These are phyloP conservation scores for Xerocomellus chrysenteron DNA, from an alignment of 768 basidiomycete genomes.

Conservation along the genomic window DNA sequence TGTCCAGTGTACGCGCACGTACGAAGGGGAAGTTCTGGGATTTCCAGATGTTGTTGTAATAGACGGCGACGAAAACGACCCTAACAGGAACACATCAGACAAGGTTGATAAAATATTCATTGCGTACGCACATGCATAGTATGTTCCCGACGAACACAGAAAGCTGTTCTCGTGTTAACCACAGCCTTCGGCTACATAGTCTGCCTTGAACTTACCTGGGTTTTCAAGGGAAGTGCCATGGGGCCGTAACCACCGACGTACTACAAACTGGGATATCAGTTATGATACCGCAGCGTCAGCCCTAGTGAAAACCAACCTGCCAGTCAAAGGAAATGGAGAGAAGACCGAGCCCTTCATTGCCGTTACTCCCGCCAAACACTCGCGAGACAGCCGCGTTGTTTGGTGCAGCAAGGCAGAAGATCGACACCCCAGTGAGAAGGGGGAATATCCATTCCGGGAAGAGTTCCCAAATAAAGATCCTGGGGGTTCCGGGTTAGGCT, in stretches of 20 bases:
- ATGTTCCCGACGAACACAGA: constrained; percentile 49
- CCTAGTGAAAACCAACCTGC: constrained; percentile 41
- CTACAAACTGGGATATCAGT: constrained; percentile 3
- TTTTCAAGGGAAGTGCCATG: constrained; percentile 52
- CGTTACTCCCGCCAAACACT: constrained; percentile 61
- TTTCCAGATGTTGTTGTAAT: constrained; percentile 54
- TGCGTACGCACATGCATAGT: constrained; percentile 46
- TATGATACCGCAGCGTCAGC: not conserved
- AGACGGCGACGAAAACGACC: constrained; percentile 36
- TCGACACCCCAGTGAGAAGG: constrained; percentile 57
- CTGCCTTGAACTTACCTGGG: constrained; percentile 34
- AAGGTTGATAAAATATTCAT: not conserved
- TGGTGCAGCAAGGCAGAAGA: constrained; percentile 57
- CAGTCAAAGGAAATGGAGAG: constrained; percentile 62
- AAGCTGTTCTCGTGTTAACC: constrained; percentile 23
- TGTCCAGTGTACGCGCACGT: constrained; percentile 26
- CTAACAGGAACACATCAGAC: constrained; percentile 12
- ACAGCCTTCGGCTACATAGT: not conserved
- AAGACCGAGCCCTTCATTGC: constrained; percentile 61
- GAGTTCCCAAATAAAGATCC: constrained; percentile 34
- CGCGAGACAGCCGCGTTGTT: constrained; percentile 50
- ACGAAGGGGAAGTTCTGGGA: constrained; percentile 61
- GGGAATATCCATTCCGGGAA: constrained; percentile 47
- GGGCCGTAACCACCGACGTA: constrained; percentile 39
- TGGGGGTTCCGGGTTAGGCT: constrained; percentile 12